Conservation (phyloP, 2,329 filamentous ascomycete species). For the Aureobasidium sp. region DNA sequence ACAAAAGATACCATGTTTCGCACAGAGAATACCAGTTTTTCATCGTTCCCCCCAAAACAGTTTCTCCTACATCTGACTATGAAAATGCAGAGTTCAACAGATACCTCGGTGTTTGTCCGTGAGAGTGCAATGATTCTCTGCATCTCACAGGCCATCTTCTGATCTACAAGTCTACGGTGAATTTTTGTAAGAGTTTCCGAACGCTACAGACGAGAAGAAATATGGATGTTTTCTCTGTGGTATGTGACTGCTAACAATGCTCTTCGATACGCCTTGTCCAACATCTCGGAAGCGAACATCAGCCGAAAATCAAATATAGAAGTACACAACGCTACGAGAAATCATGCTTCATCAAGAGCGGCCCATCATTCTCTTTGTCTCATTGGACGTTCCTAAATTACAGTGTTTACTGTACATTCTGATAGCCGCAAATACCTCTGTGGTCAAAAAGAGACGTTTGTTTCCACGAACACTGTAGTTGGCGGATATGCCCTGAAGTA, state of each 20-base stretch:
- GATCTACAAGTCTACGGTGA: not conserved
- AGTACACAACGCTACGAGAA: not conserved
- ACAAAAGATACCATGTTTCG: not conserved
- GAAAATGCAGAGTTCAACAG: not conserved
- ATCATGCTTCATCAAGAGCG: not conserved
- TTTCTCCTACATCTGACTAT: too few relatives aligned
- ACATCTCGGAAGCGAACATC: not conserved
- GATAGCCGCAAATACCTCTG: not conserved
- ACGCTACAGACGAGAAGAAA: not conserved
- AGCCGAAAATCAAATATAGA: not conserved
- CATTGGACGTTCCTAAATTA: not conserved
- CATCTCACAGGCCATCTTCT: not conserved
- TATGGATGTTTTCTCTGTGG: not conserved
- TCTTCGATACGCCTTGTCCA: too few relatives aligned
- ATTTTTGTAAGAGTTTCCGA: not conserved
- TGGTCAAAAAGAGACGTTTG: too few relatives aligned
- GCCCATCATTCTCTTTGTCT: not conserved
- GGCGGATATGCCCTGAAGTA: too few relatives aligned
- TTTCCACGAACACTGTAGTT: too few relatives aligned
- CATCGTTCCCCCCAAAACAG: not conserved
- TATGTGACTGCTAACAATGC: not conserved
- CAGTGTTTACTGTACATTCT: not conserved
- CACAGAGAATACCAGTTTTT: not conserved
- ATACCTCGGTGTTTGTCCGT: not conserved
- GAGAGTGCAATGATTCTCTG: not conserved